Conservation (phyloP, 805 yeast species). For the Naumovozyma baii region DNA sequence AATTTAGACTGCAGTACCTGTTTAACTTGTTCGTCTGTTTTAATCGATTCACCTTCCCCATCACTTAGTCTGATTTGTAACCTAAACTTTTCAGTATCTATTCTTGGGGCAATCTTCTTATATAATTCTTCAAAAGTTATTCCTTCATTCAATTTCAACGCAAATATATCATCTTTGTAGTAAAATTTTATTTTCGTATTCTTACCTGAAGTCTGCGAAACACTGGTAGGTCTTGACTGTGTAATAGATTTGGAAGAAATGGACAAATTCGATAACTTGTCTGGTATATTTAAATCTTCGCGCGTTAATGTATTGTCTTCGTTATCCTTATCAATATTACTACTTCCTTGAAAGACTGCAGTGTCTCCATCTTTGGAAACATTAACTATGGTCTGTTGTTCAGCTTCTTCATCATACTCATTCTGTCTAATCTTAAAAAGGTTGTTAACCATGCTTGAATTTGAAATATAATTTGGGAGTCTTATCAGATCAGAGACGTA, state of each 20-base stretch:
- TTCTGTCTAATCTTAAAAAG: constrained; percentile 50
- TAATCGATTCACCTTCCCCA: constrained; percentile 28
- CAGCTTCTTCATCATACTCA: constrained; percentile 27
- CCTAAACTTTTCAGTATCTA: constrained; percentile 33
- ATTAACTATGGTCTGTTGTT: not conserved
- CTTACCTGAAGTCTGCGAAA: constrained; percentile 21
- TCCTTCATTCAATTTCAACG: constrained; percentile 44
- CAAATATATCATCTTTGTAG: constrained; percentile 74
- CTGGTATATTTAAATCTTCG: constrained; percentile 25
- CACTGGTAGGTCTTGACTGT: constrained; percentile 26
- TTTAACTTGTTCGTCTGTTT: constrained; percentile 27
- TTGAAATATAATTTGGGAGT: constrained; percentile 69
- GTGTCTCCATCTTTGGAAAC: constrained; percentile 5
- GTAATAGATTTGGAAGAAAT: constrained; percentile 8
- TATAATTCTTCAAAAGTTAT: constrained; percentile 42
- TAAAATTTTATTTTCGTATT: constrained; percentile 58
- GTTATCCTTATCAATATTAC: constrained; percentile 3
- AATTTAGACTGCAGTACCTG: constrained; percentile 29
- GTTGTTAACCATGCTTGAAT: constrained; percentile 54
- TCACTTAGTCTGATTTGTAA: constrained; percentile 29
- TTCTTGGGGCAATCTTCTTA: constrained; percentile 42
- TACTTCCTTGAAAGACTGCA: constrained; percentile 5
- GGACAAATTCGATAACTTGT: constrained; percentile 22
- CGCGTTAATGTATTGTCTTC: constrained; percentile 29
- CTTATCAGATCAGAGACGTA: constrained; percentile 52